These are phyloP conservation scores for Plasmodium inui DNA, from an alignment of 169 alveolate species.

Conservation along the genomic window DNA sequence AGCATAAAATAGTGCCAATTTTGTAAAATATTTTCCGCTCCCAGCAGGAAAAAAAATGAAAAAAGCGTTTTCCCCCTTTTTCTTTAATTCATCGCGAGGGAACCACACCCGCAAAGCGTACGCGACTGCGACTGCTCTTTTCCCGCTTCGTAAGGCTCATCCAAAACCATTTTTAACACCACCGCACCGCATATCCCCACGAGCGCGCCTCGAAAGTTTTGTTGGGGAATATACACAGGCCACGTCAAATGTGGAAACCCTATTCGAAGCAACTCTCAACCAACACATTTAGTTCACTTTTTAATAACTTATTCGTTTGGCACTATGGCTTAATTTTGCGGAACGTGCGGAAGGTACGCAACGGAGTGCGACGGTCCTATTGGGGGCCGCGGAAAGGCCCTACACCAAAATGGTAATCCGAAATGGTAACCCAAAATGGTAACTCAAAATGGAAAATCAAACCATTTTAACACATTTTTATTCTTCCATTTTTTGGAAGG, in stretches of 20 bases:
- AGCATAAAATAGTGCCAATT: neutral
- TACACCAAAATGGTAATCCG: neutral
- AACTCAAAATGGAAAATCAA: neutral
- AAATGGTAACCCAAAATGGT: neutral
- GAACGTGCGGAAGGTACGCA: neutral
- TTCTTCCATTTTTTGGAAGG: slow-evolving; percentile 12
- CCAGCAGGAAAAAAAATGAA: neutral
- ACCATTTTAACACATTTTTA: slow-evolving; percentile 19
- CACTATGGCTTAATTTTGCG: neutral
- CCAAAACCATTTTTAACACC: neutral
- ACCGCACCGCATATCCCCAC: neutral
- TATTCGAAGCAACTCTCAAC: neutral
- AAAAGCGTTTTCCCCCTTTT: neutral
- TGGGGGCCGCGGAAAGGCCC: neutral
- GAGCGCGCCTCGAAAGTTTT: neutral
- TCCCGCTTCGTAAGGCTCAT: neutral
- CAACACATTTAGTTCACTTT: neutral
- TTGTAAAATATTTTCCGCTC: neutral
- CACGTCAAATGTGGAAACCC: neutral
- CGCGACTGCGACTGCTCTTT: neutral
- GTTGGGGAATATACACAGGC: neutral
- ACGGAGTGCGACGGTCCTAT: neutral
- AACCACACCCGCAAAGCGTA: neutral
- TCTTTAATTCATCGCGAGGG: neutral
- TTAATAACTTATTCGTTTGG: neutral